Evolutionary conservation across 176 grass and related monocot genomes (phyloP), one percentile per base, ranked within the genome.

Genomic region (Carex cristatella): DNA sequence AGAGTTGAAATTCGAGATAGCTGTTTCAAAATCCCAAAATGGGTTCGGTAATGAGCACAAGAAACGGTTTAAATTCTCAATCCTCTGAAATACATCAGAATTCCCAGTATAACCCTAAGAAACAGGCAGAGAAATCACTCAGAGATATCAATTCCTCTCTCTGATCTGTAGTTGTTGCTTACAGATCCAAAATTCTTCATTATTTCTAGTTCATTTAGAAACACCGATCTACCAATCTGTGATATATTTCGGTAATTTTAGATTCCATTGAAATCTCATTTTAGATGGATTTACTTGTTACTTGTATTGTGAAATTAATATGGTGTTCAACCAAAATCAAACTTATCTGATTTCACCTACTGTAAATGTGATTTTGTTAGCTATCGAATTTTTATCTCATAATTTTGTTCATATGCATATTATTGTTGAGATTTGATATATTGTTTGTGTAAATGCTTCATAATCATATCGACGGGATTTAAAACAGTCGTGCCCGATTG

Each of bases 1-100:
- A 13, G 4, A 65, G 57, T 40, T 53, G 11, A 61, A 53, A 82
- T 82, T 65, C 28, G 6, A 48, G 46, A 82, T 49, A 65, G 23
- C 23, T 19, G 40, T 2, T 7, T 30, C 18, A 59, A 71, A 67
- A 56, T 78, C 75, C 19, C 51, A 53, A 61, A 84, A 98, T 98
- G 95, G 95, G 95, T 13, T 94, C 91, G 2, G 86, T 91, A 65
- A 79, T 94, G 35, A 98, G 92, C 69, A 56, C 49, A 27, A 65
- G 76, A 56, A 65, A 60, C 30, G 69, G 27, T 69, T 76, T 8
- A 11, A 69, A 48, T 61, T 44, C 44, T 72, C 83, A 56, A 33
- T 79, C 69, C 4, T 49, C 84, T 58, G 79, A 93, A 71, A 16
- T 15, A 3, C 31, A n/a, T 35, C 51, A 83, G 10, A 74, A 53